These are phyloP conservation scores for Reticulascus tulasneorum DNA, from an alignment of 2,329 filamentous ascomycete genomes.

Conservation along the genomic window DNA sequence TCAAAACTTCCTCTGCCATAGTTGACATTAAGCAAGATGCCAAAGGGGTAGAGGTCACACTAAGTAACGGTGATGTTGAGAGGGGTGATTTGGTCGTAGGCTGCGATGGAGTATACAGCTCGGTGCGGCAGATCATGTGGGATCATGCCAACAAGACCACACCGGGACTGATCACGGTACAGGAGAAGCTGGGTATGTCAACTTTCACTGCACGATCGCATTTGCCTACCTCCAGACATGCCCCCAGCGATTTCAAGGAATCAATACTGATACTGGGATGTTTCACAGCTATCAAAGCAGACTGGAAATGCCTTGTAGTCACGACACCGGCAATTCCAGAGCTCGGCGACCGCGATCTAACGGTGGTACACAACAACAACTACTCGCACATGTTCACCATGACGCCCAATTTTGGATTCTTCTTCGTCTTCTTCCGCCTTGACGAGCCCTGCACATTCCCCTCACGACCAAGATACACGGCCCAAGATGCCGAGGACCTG, in stretches of 20 bases:
- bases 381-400: no score
- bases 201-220: no score
- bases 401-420: no score
- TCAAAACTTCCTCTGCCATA: neutral
- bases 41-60: neutral
- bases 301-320: conserved; percentile 12
- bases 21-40: neutral
- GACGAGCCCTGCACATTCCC: conserved; percentile 9
- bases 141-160: conserved; percentile 12
- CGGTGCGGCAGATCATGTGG: conserved; percentile 18
- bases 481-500: conserved; percentile 24
- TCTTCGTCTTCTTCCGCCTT: conserved; percentile 20
- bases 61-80: neutral
- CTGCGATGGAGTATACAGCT: neutral
- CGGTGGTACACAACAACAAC: conserved; percentile 11
- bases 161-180: conserved; percentile 10
- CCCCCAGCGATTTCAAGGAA: neutral
- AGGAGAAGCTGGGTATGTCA: conserved; percentile 16
- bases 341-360: conserved; percentile 11
- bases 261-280: neutral
- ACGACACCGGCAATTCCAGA: conserved; percentile 6
- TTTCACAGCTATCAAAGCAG: conserved; percentile 10
- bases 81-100: neutral
- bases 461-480: conserved; percentile 24
- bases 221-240: no score